Evolutionary conservation across 306 rosid genomes (phyloP).

Genomic region (Fagus sylvatica): DNA sequence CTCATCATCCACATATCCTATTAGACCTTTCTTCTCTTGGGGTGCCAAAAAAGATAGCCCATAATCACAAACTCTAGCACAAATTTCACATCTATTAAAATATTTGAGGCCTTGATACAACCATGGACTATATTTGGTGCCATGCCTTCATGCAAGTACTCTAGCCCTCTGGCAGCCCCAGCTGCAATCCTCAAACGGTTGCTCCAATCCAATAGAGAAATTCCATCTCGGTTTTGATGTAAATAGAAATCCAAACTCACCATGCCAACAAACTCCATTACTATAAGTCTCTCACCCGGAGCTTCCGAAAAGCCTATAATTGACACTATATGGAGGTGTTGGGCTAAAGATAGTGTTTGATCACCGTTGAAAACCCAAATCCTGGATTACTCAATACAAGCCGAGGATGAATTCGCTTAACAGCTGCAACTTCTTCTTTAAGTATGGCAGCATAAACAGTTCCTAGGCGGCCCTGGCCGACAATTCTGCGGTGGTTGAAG

Average conservation of each 20-base stretch:
- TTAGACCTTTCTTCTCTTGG: constrained; percentile 47
- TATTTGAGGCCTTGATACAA: constrained; percentile 70
- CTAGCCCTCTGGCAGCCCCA: constrained; percentile 76
- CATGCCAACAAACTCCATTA: constrained; percentile 63
- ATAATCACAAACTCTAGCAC: constrained; percentile 61
- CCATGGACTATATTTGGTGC: constrained; percentile 81
- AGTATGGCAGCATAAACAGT: constrained; percentile 67
- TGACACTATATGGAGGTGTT: constrained; percentile 73
- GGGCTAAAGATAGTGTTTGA: constrained; percentile 70
- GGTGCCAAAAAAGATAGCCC: constrained; percentile 67
- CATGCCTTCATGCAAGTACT: constrained; percentile 71
- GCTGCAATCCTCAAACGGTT: constrained; percentile 67
- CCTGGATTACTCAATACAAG: constrained; percentile 79
- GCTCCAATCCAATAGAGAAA: constrained; percentile 51
- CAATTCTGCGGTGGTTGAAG: constrained; percentile 61
- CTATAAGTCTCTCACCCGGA: constrained; percentile 77
- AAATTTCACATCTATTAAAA: constrained; percentile 57
- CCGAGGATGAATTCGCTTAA: constrained; percentile 67
- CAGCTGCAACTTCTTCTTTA: constrained; percentile 51
- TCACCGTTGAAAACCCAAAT: constrained; percentile 57
- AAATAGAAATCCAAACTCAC: constrained; percentile 59
- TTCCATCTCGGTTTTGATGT: constrained; percentile 66
- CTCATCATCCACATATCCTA: constrained; percentile 71
- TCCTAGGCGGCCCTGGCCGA: constrained; percentile 79
- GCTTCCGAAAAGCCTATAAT: constrained; percentile 83